Evolutionary conservation across 805 yeast species (phyloP).

Genomic region (Monosporozyma unispora): DNA sequence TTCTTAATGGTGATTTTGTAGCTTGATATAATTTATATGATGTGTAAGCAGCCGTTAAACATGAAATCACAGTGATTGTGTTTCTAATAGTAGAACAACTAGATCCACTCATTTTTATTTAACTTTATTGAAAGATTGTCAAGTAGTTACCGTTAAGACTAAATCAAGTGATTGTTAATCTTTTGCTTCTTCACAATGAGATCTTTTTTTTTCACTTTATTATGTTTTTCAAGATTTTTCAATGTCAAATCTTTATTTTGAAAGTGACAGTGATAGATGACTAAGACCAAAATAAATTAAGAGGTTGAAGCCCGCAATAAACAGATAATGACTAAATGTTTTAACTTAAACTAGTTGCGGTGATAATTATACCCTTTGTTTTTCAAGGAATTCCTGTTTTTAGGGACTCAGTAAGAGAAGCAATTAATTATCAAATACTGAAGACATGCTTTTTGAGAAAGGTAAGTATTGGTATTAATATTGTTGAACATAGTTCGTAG

Average conservation of each 20-base stretch:
- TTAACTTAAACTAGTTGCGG: too few species aligned
- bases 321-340: too few species aligned
- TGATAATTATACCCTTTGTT: too few species aligned
- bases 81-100: background rate
- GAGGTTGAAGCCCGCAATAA: too few species aligned
- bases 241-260: background rate
- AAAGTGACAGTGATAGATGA: background rate
- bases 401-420: too few species aligned
- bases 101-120: background rate
- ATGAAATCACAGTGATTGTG: background rate
- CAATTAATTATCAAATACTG: too few species aligned
- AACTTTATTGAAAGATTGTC: background rate
- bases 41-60: background rate
- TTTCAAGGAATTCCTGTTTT: too few species aligned
- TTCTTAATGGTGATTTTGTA: conserved; percentile 3
- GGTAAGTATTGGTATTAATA: too few species aligned
- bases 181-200: background rate
- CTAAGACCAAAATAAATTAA: too few species aligned
- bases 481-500: too few species aligned
- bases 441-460: too few species aligned
- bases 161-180: background rate
- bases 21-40: conserved; percentile 1
- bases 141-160: background rate
- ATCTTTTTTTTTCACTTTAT: background rate
- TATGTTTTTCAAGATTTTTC: background rate